phyloP scores from a whole-genome alignment of 169 alveolate species.

The Plasmodium malariae region DNA sequence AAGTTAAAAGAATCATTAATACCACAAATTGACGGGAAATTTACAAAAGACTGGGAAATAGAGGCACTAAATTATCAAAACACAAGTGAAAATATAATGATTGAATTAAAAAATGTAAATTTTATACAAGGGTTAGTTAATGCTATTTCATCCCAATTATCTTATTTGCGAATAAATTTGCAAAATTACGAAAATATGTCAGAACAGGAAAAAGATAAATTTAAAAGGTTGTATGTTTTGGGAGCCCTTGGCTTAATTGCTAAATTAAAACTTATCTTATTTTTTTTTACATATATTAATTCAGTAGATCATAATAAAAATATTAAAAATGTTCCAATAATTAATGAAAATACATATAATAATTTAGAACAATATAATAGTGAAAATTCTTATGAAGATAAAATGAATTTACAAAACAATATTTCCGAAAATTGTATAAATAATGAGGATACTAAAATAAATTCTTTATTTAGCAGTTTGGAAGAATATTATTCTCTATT shows the following conservation, averaged over 20 bases:
- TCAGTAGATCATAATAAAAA: constrained; percentile 30
- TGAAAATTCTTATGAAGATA: constrained; percentile 41
- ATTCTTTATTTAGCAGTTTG: constrained; percentile 2
- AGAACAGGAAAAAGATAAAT: constrained; percentile 76
- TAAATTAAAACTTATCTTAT: constrained; percentile 70
- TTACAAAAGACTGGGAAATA: constrained; percentile 78
- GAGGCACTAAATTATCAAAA: constrained; percentile 79
- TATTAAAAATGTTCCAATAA: constrained; percentile 29
- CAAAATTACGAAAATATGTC: constrained; percentile 72
- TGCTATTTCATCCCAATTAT: constrained; percentile 77
- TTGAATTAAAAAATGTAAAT: constrained; percentile 47
- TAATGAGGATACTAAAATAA: background rate
- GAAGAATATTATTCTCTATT: constrained; percentile 35
- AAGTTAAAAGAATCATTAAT: constrained; percentile 74
- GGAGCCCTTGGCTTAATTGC: constrained; percentile 75
- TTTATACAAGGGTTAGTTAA: constrained; percentile 45
- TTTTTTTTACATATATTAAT: constrained; percentile 69
- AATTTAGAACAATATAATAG: background rate
- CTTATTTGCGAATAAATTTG: constrained; percentile 75
- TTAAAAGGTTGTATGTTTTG: constrained; percentile 70
- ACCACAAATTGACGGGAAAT: constrained; percentile 78
- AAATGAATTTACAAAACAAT: constrained; percentile 1
- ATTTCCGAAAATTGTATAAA: constrained; percentile 16
- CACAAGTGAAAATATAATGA: constrained; percentile 81
- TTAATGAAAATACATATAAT: constrained; percentile 28